Base-by-base conservation (phyloP, 192 early-diverging fungal species). In the Cladochytrium replicatum region DNA sequence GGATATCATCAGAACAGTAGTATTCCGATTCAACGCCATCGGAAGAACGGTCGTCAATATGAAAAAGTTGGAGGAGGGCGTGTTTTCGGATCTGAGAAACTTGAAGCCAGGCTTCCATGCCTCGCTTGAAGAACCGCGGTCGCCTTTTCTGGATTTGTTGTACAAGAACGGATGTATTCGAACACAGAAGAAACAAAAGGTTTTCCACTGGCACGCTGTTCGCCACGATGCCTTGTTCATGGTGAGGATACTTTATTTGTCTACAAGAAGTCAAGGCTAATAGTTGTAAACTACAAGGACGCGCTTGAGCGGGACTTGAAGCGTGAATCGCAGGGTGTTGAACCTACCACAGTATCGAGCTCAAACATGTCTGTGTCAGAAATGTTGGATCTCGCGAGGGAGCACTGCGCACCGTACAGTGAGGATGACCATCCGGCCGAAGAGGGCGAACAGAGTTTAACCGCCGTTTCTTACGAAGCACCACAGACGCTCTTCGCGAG, bases 181-280 rank as follows among this genome's bases (percentile, higher is more conserved):
- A 29, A 94, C 92, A 2, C 94, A 96, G 62, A 98, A 96, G 76
- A 96, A 96, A 71, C 95, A 98, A 71, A 96, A 96, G 47, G 95
- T 98, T n/a, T 98, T 96, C 64, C 92, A 84, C 61, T 98, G 95
- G 93, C 85, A 82, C 60, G 86, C 89, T 15, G 95, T 98, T 15
- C 85, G 83, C 8, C 93, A 94, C 61, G 93, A 98, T 58, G 60
- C 84, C 30, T 80, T 98, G 31, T 98, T 98, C 61, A 56, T 72
- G 73, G 64, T 71, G 30, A 17, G 59, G 58, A 7, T n/a, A n/a
- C n/a, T n/a, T n/a, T n/a, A n/a, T 34, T 23, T 6, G n/a, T n/a
- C n/a, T n/a, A n/a, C n/a, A n/a, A n/a, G n/a, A n/a, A n/a, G n/a
- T n/a, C n/a, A n/a, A n/a, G n/a, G n/a, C n/a, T n/a, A n/a, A n/a